These are phyloP conservation scores for Geotrichum fermentans DNA, from an alignment of 1,139 yeast species.

Conservation along the genomic window DNA sequence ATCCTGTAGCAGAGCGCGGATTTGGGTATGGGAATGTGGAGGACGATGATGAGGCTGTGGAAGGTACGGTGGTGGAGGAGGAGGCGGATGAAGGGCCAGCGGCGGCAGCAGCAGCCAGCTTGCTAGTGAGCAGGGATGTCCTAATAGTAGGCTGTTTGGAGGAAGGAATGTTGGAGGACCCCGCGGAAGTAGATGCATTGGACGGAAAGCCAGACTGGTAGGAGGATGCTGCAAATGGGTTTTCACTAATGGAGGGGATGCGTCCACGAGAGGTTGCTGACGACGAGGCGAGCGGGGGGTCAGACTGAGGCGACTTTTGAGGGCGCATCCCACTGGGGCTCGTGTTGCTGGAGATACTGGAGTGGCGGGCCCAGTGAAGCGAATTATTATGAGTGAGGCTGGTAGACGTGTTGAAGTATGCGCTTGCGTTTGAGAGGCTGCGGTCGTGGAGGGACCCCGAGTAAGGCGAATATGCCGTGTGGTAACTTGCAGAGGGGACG, in stretches of 20 bases:
- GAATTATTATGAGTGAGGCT: background rate
- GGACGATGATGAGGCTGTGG: constrained; percentile 12
- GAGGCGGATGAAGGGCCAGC: constrained; percentile 28
- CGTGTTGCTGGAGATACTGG: constrained; percentile 5
- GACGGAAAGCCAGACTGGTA: background rate
- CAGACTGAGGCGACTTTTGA: constrained; percentile 14
- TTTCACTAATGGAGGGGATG: constrained; percentile 10
- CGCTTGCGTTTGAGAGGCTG: constrained; percentile 7
- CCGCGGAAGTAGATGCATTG: background rate
- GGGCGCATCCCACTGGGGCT: constrained; percentile 9
- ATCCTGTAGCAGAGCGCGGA: constrained; percentile 20
- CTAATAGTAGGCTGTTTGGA: constrained; percentile 20
- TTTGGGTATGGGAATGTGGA: constrained; percentile 24
- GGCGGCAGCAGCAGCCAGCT: constrained; percentile 29
- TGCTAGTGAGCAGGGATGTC: constrained; percentile 25
- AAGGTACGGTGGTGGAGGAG: constrained; percentile 17
- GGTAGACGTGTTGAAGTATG: constrained; percentile 7
- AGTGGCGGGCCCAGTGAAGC: constrained; percentile 10
- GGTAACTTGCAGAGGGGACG: constrained; percentile 18
- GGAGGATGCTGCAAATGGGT: background rate
- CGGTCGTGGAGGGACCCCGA: constrained; percentile 4
- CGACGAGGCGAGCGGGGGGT: constrained; percentile 13
- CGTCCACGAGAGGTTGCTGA: no score
- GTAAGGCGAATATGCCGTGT: constrained; percentile 17
- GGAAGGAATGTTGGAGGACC: background rate